A percentile compares a stretch with the other conserved stretches of the same genome.
Conservation (phyloP, 1,139 yeast species). For the Lodderomyces jiufengensis region DNA sequence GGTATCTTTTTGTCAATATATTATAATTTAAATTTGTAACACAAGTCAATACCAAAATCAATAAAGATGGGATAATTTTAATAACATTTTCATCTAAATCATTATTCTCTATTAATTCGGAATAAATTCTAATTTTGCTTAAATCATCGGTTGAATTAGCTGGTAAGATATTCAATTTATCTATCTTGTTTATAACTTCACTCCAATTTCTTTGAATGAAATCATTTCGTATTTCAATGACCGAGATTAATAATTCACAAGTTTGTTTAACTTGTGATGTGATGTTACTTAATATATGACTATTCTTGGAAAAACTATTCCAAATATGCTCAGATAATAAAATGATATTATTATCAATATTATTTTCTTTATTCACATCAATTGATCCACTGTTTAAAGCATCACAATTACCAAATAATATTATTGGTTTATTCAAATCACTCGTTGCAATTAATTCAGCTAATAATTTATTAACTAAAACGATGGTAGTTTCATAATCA, state of each 20-base stretch:
- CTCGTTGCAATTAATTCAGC: slow-evolving; percentile 77
- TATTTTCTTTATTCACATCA: slow-evolving; percentile 21
- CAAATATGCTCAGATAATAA: slow-evolving; percentile 58
- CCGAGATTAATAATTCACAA: slow-evolving; percentile 58
- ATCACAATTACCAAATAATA: slow-evolving; percentile 34
- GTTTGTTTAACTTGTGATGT: slow-evolving; percentile 55
- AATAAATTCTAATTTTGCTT: slow-evolving; percentile 32
- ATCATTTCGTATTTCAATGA: slow-evolving; percentile 64
- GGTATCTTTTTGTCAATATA: slow-evolving; percentile 45
- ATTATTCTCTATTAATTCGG: slow-evolving; percentile 42
- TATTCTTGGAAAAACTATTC: slow-evolving; percentile 49
- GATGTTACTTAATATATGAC: slow-evolving; percentile 43
- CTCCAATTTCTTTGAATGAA: slow-evolving; percentile 62
- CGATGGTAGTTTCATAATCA: slow-evolving; percentile 82
- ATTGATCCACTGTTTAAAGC: slow-evolving; percentile 16
- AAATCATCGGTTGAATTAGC: slow-evolving; percentile 40
- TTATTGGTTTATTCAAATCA: slow-evolving; percentile 65
- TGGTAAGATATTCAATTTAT: slow-evolving; percentile 65
- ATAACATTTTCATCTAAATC: slow-evolving; percentile 68
- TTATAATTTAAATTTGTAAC: slow-evolving; percentile 57
- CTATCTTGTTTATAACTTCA: slow-evolving; percentile 53
- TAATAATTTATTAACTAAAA: slow-evolving; percentile 68
- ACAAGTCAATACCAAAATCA: slow-evolving; percentile 80
- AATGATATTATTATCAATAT: slow-evolving; percentile 47
- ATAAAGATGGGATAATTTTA: slow-evolving; percentile 74